These are phyloP conservation scores for Tetraselmis chui DNA, from an alignment of 139 green algal species.

Conservation along the genomic window DNA sequence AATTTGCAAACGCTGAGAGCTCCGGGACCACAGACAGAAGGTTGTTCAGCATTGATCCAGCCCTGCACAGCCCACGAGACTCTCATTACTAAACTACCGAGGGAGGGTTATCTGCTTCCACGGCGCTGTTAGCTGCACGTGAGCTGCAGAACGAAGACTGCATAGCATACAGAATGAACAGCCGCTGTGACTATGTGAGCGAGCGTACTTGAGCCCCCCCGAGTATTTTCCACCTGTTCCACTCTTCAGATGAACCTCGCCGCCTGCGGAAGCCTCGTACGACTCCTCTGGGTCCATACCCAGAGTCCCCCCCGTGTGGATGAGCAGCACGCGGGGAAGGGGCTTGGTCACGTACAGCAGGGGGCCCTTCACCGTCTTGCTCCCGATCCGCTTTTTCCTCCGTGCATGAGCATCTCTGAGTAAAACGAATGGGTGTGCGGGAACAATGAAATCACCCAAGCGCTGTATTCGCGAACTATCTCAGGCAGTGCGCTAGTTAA, in stretches of 20 bases:
- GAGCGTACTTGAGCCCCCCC: neutral
- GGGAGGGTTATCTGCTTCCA: no score
- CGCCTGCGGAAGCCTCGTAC: slow-evolving; percentile 26
- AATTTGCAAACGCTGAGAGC: slow-evolving; percentile 64
- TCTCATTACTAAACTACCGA: no score
- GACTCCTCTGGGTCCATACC: slow-evolving; percentile 59
- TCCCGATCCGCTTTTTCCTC: neutral
- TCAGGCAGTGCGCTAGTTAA: no score
- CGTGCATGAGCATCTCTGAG: no score
- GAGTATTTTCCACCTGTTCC: slow-evolving; percentile 56
- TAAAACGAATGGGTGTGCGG: no score
- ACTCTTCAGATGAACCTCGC: slow-evolving; percentile 31
- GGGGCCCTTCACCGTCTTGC: slow-evolving; percentile 11
- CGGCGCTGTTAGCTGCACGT: no score
- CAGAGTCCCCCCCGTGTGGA: slow-evolving; percentile 81
- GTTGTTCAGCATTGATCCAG: slow-evolving; percentile 38
- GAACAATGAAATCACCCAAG: no score
- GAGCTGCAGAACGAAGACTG: no score
- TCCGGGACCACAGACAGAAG: slow-evolving; percentile 68
- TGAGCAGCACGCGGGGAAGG: slow-evolving; percentile 65
- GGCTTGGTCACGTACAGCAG: slow-evolving; percentile 46
- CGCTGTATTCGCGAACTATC: no score
- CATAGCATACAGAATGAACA: neutral
- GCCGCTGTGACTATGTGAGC: neutral
- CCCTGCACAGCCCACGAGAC: neutral